Base-by-base conservation (phyloP, 1,284 basidiomycete species). In the Microbotryum saponariae region DNA sequence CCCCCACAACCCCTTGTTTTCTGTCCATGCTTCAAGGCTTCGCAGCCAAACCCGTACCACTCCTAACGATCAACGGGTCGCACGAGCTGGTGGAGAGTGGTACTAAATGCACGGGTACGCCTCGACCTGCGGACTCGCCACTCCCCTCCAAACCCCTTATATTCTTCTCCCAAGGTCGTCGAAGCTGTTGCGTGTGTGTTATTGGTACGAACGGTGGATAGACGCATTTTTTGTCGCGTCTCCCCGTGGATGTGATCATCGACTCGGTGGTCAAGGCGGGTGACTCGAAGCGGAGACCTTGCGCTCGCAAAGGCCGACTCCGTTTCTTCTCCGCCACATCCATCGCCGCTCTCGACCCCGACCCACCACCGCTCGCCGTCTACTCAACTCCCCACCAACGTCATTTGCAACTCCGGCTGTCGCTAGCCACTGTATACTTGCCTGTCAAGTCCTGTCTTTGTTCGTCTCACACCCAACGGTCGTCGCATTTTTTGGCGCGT, bases 21-120 rank as follows among this genome's bases (percentile, higher is more conserved):
- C 9, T 31, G 7, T 42, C 37, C 37, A 42, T 42, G 12, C 37
- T 42, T 42, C 4, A 51, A 65, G 64, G 64, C 63, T 68, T 23
- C 64, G 66, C 56, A 63, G 61, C 23, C 66, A 68, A 58, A 68
- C 66, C 14, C 61, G 66, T 20, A 62, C 57, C 53, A 58, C 60
- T 25, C 63, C 62, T n/a, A 55, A 61, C 18, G 49, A 50, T 25
- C 48, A 53, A 31, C 63, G 63, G 49, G 37, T 56, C 29, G 10
- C 45, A 10, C 64, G 66, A 42, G 60, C 63, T n/a, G 56, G 54
- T 58, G 61, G 59, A 48, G 64, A 68, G 61, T 68, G 64, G 64
- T 68, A 65, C 64, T 68, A 58, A 48, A 50, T 44, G 18, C 21
- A 8, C 25, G 21, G 3, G 5, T n/a, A 50, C 48, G 14, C 21